These are phyloP conservation scores for Aspergillus sp. DNA, from an alignment of 2,329 filamentous ascomycete species.

Conservation along the genomic window DNA sequence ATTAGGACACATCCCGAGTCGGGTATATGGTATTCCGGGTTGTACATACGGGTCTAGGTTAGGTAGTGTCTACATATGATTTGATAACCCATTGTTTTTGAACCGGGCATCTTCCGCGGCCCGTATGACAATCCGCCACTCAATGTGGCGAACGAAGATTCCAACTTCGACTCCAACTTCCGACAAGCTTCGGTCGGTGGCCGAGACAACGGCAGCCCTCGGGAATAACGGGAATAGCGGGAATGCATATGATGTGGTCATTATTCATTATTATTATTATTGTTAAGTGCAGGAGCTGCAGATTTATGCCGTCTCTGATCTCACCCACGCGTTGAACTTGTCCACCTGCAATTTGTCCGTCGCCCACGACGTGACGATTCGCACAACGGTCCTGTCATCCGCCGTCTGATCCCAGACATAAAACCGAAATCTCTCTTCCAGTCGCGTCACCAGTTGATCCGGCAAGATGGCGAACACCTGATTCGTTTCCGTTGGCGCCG, in stretches of 20 bases:
- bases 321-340: conserved; percentile 30
- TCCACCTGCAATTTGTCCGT: conserved; percentile 47
- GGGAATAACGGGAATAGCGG: neutral
- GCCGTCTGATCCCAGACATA: conserved; percentile 50
- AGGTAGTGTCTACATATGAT: neutral
- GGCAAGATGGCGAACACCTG: conserved; percentile 53
- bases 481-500: conserved; percentile 51
- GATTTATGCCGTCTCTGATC: conserved; percentile 22
- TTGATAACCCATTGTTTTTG: no score
- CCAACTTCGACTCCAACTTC: no score
- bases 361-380: conserved; percentile 54
- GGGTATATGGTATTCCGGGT: neutral
- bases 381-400: conserved; percentile 42
- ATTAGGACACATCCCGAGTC: neutral
- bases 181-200: no score
- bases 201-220: no score
- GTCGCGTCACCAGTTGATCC: conserved; percentile 33
- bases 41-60: neutral
- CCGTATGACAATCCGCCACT: no score
- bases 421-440: conserved; percentile 48
- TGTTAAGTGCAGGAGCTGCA: neutral
- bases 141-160: no score
- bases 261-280: neutral
- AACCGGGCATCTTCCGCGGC: no score
- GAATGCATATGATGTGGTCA: neutral